Base-by-base conservation (phyloP, 140 eudicot genomes). In the Cichorium intybus region DNA sequence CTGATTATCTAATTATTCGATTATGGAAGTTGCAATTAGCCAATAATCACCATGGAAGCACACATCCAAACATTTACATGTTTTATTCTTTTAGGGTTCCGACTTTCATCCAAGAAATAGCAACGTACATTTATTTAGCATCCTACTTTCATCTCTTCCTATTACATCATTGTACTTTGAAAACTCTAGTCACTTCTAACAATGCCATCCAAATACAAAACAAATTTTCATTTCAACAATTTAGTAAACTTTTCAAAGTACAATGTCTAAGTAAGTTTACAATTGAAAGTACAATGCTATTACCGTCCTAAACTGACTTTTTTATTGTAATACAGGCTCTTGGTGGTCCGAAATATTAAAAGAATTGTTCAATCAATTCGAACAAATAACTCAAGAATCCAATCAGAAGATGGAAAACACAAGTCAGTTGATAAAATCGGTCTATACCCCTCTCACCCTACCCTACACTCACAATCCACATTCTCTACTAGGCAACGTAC, bases 331-430 rank as follows among this genome's bases (percentile, higher is more conserved):
- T 73, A 65, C 95, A 92, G 96, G 72, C 62, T 80, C 27, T 72
- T 88, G 83, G 64, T 54, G 39, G 24, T 77, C 62, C 60, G 84
- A 33, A 79, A 75, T 62, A 66, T 78, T 73, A 85, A 55, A 73
- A 81, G 73, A 75, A 71, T 80, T 28, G 79, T 78, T 43, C 73
- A 77, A 39, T 64, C 82, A 6, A 37, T 79, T 34, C 45, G 45
- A 62, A 49, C 66, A 74, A 76, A 70, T 64, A 80, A 49, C 17
- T 24, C 57, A 48, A 69, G 76, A 70, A 26, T 73, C 61, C 54
- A 45, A 65, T 56, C 73, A 18, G 80, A 66, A 62, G 78, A 72
- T 49, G 29, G 52, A 33, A 79, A 63, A 10, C 16, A 76, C 78
- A 84, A 77, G 29, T 58, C 73, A 28, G 41, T 68, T 41, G 61